Evolutionary conservation across 441 rosid species (phyloP).

Genomic region (Bruguiera hainesii): DNA sequence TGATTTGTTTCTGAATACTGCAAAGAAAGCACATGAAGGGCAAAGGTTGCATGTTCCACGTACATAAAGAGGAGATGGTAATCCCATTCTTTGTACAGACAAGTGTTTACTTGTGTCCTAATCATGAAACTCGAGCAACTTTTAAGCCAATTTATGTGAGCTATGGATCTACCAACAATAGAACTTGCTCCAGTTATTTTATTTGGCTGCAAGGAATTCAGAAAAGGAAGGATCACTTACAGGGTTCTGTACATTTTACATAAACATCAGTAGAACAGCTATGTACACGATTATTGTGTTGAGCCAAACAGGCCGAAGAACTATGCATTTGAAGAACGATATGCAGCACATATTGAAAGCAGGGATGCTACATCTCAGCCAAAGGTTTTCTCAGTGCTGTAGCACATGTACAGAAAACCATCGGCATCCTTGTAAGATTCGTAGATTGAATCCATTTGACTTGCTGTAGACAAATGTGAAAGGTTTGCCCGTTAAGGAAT

Average conservation of each 20-base stretch:
- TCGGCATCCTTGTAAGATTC: constrained; percentile 67
- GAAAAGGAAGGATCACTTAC: constrained; percentile 1
- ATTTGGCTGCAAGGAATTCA: background rate
- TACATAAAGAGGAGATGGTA: too few species aligned
- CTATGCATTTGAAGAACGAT: background rate
- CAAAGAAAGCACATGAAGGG: too few species aligned
- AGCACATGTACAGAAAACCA: constrained; percentile 78
- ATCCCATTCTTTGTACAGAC: too few species aligned
- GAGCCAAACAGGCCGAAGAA: background rate
- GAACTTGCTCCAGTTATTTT: background rate
- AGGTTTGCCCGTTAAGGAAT: background rate
- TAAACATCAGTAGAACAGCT: background rate
- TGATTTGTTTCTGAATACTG: too few species aligned
- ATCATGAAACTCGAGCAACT: too few species aligned
- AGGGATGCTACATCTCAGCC: constrained; percentile 28
- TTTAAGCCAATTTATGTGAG: too few species aligned
- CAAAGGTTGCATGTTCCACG: too few species aligned
- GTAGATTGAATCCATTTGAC: constrained; percentile 51
- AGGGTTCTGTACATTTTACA: background rate
- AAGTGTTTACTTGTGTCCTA: too few species aligned
- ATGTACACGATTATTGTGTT: background rate
- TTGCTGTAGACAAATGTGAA: constrained; percentile 38
- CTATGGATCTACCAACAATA: background rate
- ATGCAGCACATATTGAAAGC: background rate
- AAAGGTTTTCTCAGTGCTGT: constrained; percentile 81